Percentiles rank a stretch among this genome's conserved stretches.
Evolutionary conservation across 257 asterid genomes (phyloP).

Genomic region (Ilex aquifolium): DNA sequence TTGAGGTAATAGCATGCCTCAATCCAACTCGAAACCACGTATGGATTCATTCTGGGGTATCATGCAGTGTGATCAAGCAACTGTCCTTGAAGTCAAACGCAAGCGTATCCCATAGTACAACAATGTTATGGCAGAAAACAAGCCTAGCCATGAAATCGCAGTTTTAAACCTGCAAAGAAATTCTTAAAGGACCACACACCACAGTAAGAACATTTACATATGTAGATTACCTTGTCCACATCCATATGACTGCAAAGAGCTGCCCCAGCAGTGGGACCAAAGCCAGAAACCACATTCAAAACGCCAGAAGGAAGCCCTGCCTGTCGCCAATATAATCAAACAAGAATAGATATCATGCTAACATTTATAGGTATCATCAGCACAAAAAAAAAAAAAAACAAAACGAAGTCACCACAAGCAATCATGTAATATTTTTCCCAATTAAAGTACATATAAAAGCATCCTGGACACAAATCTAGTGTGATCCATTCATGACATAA

Average conservation of each 20-base stretch:
- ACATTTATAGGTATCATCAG: background rate
- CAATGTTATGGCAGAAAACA: no score
- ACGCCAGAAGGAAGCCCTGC: conserved; percentile 98
- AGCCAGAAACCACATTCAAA: conserved; percentile 81
- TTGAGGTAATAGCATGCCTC: no score
- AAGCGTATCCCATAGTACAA: no score
- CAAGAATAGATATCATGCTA: background rate
- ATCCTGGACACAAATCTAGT: no score
- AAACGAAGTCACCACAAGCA: background rate
- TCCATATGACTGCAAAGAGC: conserved; percentile 97
- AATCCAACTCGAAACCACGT: no score
- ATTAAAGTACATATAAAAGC: no score
- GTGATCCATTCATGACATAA: no score
- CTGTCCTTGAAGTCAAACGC: no score
- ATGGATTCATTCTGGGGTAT: no score
- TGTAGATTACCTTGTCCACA: conserved; percentile 77
- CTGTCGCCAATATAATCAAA: conserved; percentile 29
- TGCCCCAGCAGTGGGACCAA: conserved; percentile 91
- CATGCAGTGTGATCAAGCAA: no score
- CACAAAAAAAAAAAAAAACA: background rate
- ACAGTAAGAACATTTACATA: conserved; percentile 3
- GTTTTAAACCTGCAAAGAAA: no score
- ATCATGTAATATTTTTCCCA: background rate
- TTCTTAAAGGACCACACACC: background rate
- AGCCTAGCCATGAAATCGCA: no score